Evolutionary conservation across 208 protist species (phyloP).

Genomic region (Eutreptiella sp.): DNA sequence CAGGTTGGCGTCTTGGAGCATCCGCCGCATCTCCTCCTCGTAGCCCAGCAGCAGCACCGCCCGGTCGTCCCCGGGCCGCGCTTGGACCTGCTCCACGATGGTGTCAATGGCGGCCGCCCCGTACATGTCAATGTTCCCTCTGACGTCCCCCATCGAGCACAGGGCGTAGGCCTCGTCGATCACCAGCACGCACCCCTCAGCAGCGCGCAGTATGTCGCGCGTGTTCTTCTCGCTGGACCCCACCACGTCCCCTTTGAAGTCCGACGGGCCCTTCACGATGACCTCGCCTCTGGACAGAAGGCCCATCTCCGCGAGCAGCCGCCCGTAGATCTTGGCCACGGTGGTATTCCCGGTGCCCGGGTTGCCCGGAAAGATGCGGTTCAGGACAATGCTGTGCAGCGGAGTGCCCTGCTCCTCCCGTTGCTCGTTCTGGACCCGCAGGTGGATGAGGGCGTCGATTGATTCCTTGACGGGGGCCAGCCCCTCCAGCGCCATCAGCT

Average conservation of each 20-base stretch:
- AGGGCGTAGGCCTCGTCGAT: slow-evolving; percentile 28
- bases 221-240: slow-evolving; percentile 13
- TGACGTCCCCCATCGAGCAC: too few species aligned
- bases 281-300: slow-evolving; percentile 21
- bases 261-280: slow-evolving; percentile 15
- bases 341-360: slow-evolving; percentile 29
- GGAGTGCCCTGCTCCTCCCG: background rate
- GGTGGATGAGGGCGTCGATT: too few species aligned
- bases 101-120: slow-evolving; percentile 18
- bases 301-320: slow-evolving; percentile 6
- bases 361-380: slow-evolving; percentile 22
- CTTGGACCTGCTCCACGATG: slow-evolving; percentile 14
- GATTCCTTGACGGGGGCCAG: background rate
- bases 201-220: slow-evolving; percentile 8
- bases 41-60: slow-evolving; percentile 14
- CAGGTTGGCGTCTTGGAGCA: slow-evolving; percentile 19
- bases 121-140: slow-evolving; percentile 11
- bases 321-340: slow-evolving; percentile 15
- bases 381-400: slow-evolving; percentile 1
- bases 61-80: slow-evolving; percentile 4
- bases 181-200: slow-evolving; percentile 17
- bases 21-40: slow-evolving; percentile 11
- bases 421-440: too few species aligned
- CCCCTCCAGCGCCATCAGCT: background rate
- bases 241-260: too few species aligned